Base-by-base conservation (phyloP, 495 filamentous ascomycete species). In the Xylaria telfairii region DNA sequence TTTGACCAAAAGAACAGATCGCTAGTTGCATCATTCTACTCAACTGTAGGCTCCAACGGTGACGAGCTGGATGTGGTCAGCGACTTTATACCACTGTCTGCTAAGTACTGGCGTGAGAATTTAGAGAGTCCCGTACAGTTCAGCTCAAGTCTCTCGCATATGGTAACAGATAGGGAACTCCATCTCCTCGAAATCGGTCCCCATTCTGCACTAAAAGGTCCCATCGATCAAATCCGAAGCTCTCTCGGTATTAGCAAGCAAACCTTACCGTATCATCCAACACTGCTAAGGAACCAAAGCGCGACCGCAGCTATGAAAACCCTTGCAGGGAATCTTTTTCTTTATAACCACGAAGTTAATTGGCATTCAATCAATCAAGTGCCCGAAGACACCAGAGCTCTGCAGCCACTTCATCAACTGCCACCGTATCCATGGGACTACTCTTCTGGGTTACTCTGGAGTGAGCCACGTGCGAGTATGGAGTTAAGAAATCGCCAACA, bases 151-250 rank as follows among this genome's bases (percentile, higher is more conserved):
- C 24, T 83, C 2, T 8, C 8, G 37, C 68, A 68, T n/a, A 21
- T 78, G 13, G 56, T 73, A 41, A 67, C 65, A 65, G 41, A 6
- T 13, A 46, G 28, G 3, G 67, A 64, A 10, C 57, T 71, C 66
- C 53, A 75, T 37, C 65, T 91, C 4, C 65, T 92, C 12, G 90
- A 92, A 71, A 77, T 92, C 26, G 90, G 91, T 0, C 89, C 91
- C 30, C 90, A 92, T 67, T 75, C 82, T 6, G 87, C 89, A 0
- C 78, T 93, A 0, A 80, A 86, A 59, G 85, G 85, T 0, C 89
- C 90, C 0, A 77, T 90, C 41, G 81, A 83, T 65, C 83, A 89
- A 61, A 87, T 83, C 6, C 68, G 81, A 28, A 67, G 76, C 46
- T 24, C 41, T 3, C 32, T 79, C 1, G 61, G 72, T 19, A 15